These are phyloP conservation scores for Sindora glabra DNA, from an alignment of 306 rosid genomes.

Conservation along the genomic window DNA sequence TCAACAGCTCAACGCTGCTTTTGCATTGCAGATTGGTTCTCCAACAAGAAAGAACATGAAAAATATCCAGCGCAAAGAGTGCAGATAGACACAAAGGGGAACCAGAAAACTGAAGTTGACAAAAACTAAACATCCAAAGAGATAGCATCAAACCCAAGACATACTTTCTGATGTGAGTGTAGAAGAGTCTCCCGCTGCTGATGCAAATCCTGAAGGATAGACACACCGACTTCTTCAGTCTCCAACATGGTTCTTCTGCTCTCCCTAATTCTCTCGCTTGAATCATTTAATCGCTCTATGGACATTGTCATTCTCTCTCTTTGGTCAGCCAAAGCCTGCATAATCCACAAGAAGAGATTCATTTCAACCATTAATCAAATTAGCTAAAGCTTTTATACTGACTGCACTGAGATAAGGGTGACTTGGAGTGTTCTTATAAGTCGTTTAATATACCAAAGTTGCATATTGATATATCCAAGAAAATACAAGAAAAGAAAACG, in stretches of 20 bases:
- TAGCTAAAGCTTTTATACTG: too few relatives aligned
- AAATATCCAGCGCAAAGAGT: too few relatives aligned
- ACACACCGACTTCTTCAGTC: conserved; percentile 78
- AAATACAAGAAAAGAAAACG: neutral
- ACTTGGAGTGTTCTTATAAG: too few relatives aligned
- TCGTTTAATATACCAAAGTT: too few relatives aligned
- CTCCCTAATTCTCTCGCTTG: conserved; percentile 60
- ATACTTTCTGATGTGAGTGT: conserved; percentile 66
- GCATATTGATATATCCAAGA: too few relatives aligned
- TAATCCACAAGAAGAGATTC: neutral
- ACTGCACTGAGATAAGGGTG: too few relatives aligned
- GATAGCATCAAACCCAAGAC: conserved; percentile 1
- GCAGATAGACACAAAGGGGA: neutral
- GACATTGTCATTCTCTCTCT: conserved; percentile 74
- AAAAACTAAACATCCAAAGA: neutral
- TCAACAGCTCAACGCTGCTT: neutral
- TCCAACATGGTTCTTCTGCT: conserved; percentile 73
- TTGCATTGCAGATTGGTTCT: conserved; percentile 5
- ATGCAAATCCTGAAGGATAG: conserved; percentile 80
- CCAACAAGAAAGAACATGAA: neutral
- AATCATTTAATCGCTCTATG: conserved; percentile 62
- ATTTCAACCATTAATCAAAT: neutral
- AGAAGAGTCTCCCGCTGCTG: conserved; percentile 86
- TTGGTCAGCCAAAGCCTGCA: conserved; percentile 71
- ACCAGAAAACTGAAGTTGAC: too few relatives aligned